phyloP scores from a whole-genome alignment of 176 grass and related monocot species.

The Oropetium thomaeum region DNA sequence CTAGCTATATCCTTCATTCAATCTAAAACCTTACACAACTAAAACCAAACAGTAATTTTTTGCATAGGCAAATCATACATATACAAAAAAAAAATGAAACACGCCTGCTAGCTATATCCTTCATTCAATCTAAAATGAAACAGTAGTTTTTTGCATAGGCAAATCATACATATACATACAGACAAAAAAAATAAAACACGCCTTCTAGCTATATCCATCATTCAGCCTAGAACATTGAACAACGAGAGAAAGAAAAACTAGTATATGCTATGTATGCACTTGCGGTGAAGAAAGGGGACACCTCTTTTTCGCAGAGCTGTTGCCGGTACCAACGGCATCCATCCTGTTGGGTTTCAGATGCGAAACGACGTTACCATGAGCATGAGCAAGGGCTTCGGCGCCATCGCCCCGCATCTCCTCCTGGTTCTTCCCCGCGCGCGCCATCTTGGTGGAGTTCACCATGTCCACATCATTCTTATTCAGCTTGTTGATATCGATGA shows the following conservation, averaged over 20 bases:
- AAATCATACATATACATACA: not conserved
- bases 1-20: too few species aligned
- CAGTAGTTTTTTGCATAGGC: not conserved
- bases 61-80: not conserved
- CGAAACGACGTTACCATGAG: not conserved
- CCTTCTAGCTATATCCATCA: not conserved
- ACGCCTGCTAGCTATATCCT: not conserved
- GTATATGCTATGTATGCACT: not conserved
- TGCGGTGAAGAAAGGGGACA: not conserved
- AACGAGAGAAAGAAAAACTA: too few species aligned
- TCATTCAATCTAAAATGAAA: not conserved
- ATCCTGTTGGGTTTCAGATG: not conserved
- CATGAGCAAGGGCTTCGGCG: not conserved
- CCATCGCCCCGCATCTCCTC: not conserved
- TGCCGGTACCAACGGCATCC: not conserved
- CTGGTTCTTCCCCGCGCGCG: not conserved
- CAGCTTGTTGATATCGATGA: not conserved
- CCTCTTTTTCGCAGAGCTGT: not conserved
- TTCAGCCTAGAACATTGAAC: not conserved
- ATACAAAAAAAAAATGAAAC: not conserved
- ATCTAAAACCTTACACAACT: too few species aligned
- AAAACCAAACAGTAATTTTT: too few species aligned
- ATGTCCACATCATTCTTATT: not conserved
- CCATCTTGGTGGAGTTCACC: not conserved
- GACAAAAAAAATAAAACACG: too few species aligned